These are phyloP conservation scores for Annona squamosa DNA, from an alignment of 164 flowering plant species.

Conservation along the genomic window DNA sequence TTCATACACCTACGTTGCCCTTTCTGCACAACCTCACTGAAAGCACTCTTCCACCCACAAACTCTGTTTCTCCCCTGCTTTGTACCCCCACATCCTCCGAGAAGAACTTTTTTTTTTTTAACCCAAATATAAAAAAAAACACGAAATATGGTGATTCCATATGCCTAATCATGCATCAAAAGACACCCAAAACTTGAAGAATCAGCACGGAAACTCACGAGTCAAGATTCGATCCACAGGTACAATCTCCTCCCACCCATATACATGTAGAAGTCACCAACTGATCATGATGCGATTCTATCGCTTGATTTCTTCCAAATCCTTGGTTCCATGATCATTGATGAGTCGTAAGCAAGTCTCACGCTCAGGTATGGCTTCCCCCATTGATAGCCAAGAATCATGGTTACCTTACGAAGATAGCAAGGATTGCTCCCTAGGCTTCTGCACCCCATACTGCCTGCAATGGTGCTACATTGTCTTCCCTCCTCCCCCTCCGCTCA, in stretches of 20 bases:
- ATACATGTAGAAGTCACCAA: neutral
- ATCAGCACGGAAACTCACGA: slow-evolving; percentile 5
- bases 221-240: slow-evolving; percentile 1
- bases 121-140: neutral
- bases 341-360: slow-evolving; percentile 1
- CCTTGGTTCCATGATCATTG: neutral
- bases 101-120: neutral
- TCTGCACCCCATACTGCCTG: slow-evolving; percentile 68
- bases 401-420: slow-evolving; percentile 54
- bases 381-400: slow-evolving; percentile 35
- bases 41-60: slow-evolving; percentile 2
- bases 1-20: slow-evolving; percentile 9
- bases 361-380: slow-evolving; percentile 36
- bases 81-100: neutral
- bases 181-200: neutral
- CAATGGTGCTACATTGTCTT: slow-evolving; percentile 66
- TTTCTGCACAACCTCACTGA: slow-evolving; percentile 1
- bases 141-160: neutral
- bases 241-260: slow-evolving; percentile 1
- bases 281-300: neutral
- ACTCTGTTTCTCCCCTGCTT: neutral
- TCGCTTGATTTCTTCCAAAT: neutral
- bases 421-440: slow-evolving; percentile 65
- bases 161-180: neutral
- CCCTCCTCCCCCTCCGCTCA: slow-evolving; percentile 72